A percentile compares a stretch with the other conserved stretches of the same genome.
Evolutionary conservation across 140 eudicot genomes (phyloP).

Genomic region (Bidens hawaiensis): DNA sequence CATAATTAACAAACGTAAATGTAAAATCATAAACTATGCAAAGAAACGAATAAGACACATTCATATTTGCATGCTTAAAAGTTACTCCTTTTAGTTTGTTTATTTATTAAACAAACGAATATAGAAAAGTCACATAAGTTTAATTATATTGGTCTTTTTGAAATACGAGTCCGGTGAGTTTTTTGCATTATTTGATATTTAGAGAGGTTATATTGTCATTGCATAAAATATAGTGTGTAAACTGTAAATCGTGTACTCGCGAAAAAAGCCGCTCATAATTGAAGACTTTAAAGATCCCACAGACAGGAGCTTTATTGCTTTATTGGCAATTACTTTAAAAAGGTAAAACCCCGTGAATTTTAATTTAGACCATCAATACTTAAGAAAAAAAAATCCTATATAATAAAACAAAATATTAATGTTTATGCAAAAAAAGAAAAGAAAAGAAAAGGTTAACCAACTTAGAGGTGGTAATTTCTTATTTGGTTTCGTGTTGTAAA

Average conservation of each 20-base stretch:
- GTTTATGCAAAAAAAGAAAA: too few relatives aligned
- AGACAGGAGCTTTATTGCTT: constrained; percentile 6
- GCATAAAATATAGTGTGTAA: background rate
- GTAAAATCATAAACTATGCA: too few relatives aligned
- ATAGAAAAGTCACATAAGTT: background rate
- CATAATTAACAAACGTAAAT: too few relatives aligned
- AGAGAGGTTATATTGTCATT: background rate
- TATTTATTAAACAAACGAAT: background rate
- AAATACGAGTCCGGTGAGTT: background rate
- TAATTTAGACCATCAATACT: too few relatives aligned
- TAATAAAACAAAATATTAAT: too few relatives aligned
- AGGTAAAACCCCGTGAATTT: background rate
- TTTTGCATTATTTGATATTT: background rate
- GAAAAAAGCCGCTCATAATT: constrained; percentile 25
- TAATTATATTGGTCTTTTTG: background rate
- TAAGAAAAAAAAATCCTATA: background rate
- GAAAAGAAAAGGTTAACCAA: background rate
- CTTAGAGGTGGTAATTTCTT: background rate
- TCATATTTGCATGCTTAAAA: too few relatives aligned
- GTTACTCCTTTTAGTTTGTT: too few relatives aligned
- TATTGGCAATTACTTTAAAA: background rate
- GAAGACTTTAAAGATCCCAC: constrained; percentile 5
- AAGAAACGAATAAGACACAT: too few relatives aligned
- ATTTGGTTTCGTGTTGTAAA: too few relatives aligned
- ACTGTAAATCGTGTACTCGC: background rate